phyloP scores from a whole-genome alignment of 2,329 filamentous ascomycete genomes.

The Xylogone sp. region DNA sequence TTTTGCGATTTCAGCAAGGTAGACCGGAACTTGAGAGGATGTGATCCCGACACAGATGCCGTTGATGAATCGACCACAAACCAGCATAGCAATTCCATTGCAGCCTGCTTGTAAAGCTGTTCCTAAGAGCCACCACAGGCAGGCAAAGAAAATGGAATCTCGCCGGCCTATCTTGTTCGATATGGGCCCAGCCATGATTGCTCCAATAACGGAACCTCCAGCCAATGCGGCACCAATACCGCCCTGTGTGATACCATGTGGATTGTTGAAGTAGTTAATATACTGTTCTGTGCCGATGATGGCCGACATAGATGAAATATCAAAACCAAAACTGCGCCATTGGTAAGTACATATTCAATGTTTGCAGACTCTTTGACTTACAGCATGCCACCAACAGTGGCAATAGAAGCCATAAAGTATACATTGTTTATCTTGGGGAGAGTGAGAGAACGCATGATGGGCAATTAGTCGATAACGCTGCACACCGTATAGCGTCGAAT shows the following conservation, averaged over 20 bases:
- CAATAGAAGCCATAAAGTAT: conserved; percentile 47
- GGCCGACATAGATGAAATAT: conserved; percentile 51
- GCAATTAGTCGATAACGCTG: too few species aligned
- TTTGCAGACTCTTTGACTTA: conserved; percentile 13
- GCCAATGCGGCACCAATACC: conserved; percentile 46
- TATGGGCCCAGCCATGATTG: conserved; percentile 38
- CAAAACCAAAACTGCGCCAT: conserved; percentile 43
- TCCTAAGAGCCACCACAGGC: conserved; percentile 41
- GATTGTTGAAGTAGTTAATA: conserved; percentile 46
- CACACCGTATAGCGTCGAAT: too few species aligned
- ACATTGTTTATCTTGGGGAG: conserved; percentile 51
- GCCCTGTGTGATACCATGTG: conserved; percentile 33
- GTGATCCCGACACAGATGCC: conserved; percentile 69
- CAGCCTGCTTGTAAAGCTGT: conserved; percentile 47
- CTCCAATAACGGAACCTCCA: conserved; percentile 44
- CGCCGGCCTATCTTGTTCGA: conserved; percentile 43
- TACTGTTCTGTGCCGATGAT: conserved; percentile 48
- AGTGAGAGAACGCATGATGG: too few species aligned
- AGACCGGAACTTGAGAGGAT: conserved; percentile 68
- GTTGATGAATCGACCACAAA: conserved; percentile 67
- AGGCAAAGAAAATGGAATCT: conserved; percentile 41
- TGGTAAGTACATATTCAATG: conserved; percentile 1
- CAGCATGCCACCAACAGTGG: conserved; percentile 48
- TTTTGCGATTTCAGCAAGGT: conserved; percentile 57
- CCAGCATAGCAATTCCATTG: conserved; percentile 60